A percentile compares a stretch with the other conserved stretches of the same genome.
Evolutionary conservation across 2,329 filamentous ascomycete species (phyloP).

Genomic region (Trichoderma aggressivum): DNA sequence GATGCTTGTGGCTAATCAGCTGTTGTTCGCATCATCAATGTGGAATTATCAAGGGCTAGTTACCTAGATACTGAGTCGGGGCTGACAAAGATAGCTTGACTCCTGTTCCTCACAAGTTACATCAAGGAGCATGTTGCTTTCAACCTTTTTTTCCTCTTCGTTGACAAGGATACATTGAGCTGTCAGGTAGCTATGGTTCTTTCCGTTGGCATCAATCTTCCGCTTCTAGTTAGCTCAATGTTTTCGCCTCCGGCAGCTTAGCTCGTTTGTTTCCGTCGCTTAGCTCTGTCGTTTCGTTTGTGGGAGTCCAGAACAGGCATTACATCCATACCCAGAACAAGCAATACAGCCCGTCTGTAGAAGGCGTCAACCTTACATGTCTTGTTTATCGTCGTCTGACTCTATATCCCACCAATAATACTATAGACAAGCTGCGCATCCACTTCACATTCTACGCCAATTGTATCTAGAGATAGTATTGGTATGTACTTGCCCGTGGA

Average conservation of each 20-base stretch:
- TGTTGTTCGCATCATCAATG: not conserved
- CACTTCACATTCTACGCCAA: not conserved
- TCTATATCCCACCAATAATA: not conserved
- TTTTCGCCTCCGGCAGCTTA: not conserved
- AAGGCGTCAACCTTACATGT: not conserved
- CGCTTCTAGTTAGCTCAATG: not conserved
- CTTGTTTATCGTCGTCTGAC: not conserved
- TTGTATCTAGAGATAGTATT: not conserved
- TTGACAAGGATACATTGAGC: not conserved
- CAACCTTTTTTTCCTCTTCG: not conserved
- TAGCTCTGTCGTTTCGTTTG: not conserved
- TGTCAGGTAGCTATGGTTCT: not conserved
- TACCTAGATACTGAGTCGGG: not conserved
- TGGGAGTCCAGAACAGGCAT: not conserved
- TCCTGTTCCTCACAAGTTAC: not conserved
- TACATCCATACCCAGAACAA: not conserved
- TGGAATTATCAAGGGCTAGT: not conserved
- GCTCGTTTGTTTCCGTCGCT: not conserved
- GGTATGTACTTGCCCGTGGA: not conserved
- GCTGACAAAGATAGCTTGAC: not conserved
- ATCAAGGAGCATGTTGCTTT: not conserved
- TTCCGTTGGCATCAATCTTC: not conserved
- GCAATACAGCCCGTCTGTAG: not conserved
- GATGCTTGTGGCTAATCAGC: not conserved
- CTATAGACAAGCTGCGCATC: not conserved